Evolutionary conservation across 2,329 filamentous ascomycete genomes (phyloP).

Genomic region (Microdochium bolleyi): DNA sequence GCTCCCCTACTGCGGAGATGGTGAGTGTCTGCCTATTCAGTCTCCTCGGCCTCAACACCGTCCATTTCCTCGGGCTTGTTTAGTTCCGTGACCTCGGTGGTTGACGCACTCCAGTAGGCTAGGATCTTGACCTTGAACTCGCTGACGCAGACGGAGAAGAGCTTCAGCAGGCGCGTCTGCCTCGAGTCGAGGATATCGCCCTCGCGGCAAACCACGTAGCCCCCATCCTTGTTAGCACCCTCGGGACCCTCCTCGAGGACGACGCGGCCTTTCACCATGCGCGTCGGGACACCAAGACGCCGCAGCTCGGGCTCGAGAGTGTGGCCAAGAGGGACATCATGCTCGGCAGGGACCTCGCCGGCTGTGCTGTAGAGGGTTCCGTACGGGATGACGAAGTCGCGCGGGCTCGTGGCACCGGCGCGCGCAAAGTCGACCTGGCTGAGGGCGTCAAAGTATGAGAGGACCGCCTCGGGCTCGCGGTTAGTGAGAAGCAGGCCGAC

Average conservation of each 20-base stretch:
- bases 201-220: conserved; percentile 76
- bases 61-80: conserved; percentile 16
- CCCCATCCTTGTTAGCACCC: conserved; percentile 32
- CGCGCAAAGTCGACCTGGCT: conserved; percentile 82
- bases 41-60: conserved; percentile 13
- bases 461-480: conserved; percentile 58
- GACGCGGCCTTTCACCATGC: conserved; percentile 82
- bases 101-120: conserved; percentile 62
- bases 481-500: conserved; percentile 90
- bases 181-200: conserved; percentile 81
- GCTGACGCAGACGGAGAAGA: conserved; percentile 83
- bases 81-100: conserved; percentile 50
- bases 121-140: conserved; percentile 80
- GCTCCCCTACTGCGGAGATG: neutral
- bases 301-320: conserved; percentile 85
- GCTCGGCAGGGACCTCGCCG: conserved; percentile 69
- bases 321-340: conserved; percentile 83
- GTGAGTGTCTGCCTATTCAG: conserved; percentile 5
- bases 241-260: conserved; percentile 48
- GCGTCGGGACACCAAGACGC: conserved; percentile 82
- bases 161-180: conserved; percentile 88
- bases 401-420: conserved; percentile 67
- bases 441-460: conserved; percentile 65
- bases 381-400: conserved; percentile 71
- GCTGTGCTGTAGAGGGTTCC: conserved; percentile 76